These are phyloP conservation scores for Leccinum longicurvipes DNA, from an alignment of 768 basidiomycete species.

Conservation along the genomic window DNA sequence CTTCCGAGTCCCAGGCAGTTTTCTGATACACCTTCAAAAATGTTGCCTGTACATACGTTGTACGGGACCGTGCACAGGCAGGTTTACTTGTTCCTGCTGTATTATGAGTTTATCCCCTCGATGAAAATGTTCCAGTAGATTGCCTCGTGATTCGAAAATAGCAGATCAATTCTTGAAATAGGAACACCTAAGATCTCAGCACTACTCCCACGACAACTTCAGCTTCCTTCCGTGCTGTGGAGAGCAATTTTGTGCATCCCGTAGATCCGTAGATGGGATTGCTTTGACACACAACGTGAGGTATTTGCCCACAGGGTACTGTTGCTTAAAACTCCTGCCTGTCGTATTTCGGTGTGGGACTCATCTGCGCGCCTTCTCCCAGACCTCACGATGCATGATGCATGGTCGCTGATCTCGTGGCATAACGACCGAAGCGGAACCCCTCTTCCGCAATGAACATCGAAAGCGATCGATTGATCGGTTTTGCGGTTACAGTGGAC, in stretches of 20 bases:
- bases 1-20: conserved; percentile 31
- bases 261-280: conserved; percentile 7
- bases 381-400: not conserved
- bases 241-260: not conserved
- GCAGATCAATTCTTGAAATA: conserved; percentile 21
- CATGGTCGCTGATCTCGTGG: not conserved
- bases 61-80: conserved; percentile 36
- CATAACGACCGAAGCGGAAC: not conserved
- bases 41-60: conserved; percentile 30
- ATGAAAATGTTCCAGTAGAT: conserved; percentile 35
- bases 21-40: conserved; percentile 30
- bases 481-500: not conserved
- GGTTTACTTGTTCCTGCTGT: conserved; percentile 35
- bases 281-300: not conserved
- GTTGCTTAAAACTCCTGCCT: conserved; percentile 5
- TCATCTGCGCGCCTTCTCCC: not conserved
- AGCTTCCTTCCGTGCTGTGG: not conserved
- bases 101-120: conserved; percentile 30
- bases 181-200: conserved; percentile 9
- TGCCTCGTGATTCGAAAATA: conserved; percentile 22
- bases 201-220: not conserved
- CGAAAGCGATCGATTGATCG: not conserved
- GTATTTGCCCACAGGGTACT: not conserved
- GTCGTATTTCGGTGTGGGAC: conserved; percentile 7
- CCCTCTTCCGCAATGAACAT: not conserved